Evolutionary conservation across 805 yeast species (phyloP).

Genomic region (Candida easanensis): DNA sequence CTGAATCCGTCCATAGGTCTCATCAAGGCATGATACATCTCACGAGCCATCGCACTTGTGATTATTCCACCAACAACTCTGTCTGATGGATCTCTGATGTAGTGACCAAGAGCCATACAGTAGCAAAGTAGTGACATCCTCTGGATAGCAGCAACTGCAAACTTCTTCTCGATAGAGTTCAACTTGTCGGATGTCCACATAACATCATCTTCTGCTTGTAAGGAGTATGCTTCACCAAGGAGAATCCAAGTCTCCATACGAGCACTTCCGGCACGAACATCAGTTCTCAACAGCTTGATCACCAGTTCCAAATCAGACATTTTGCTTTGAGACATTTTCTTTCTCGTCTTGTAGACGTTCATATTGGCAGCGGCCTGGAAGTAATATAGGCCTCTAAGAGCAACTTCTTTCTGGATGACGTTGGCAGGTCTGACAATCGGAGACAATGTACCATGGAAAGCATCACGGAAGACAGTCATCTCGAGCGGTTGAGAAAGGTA

Average conservation of each 20-base stretch:
- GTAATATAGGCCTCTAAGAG: conserved; percentile 59
- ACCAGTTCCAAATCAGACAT: conserved; percentile 79
- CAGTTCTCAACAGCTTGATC: conserved; percentile 59
- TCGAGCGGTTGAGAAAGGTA: conserved; percentile 48
- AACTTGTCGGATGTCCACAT: conserved; percentile 90
- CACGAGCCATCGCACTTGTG: conserved; percentile 55
- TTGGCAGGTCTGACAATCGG: conserved; percentile 31
- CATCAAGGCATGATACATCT: conserved; percentile 41
- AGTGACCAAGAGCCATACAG: conserved; percentile 61
- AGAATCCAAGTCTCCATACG: conserved; percentile 86
- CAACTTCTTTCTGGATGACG: conserved; percentile 35
- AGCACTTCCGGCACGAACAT: conserved; percentile 61
- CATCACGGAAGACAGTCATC: conserved; percentile 41
- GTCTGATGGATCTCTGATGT: conserved; percentile 22
- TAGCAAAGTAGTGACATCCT: conserved; percentile 70
- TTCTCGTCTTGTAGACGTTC: conserved; percentile 63
- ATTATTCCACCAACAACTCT: conserved; percentile 37
- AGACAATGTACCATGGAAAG: conserved; percentile 48
- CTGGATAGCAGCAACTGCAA: conserved; percentile 60
- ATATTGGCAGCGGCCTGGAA: conserved; percentile 66
- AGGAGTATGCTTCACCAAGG: conserved; percentile 75
- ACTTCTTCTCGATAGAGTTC: conserved; percentile 58
- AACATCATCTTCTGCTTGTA: conserved; percentile 81
- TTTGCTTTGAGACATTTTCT: conserved; percentile 75
- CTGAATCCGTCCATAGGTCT: conserved; percentile 65